These are phyloP conservation scores for Rheum nobile DNA, from an alignment of 148 eudicot species.

Conservation along the genomic window DNA sequence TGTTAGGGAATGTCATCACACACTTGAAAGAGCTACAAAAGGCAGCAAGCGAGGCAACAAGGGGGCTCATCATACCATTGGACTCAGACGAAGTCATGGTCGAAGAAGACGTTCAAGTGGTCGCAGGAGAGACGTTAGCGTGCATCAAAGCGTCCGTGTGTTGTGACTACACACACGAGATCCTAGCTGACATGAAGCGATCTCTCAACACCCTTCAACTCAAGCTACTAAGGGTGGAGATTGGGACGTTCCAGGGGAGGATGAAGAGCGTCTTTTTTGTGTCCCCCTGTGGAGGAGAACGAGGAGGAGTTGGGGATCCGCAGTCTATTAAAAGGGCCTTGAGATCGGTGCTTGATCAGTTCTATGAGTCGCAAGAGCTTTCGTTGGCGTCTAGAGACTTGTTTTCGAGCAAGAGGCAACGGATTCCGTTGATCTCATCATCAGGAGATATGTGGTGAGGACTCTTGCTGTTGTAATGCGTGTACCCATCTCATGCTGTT, in stretches of 20 bases:
- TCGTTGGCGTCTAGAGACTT: conserved; percentile 23
- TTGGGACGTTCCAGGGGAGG: conserved; percentile 52
- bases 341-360: conserved; percentile 36
- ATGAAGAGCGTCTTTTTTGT: conserved; percentile 44
- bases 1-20: conserved; percentile 57
- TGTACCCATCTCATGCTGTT: neutral
- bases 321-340: conserved; percentile 33
- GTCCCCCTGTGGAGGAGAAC: neutral
- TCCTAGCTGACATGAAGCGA: conserved; percentile 37
- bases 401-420: conserved; percentile 35
- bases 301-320: neutral
- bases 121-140: neutral
- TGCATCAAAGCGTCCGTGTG: conserved; percentile 36
- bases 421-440: neutral
- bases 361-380: conserved; percentile 29
- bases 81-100: conserved; percentile 54
- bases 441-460: neutral
- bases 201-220: conserved; percentile 34
- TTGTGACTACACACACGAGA: conserved; percentile 48
- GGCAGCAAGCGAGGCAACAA: conserved; percentile 42
- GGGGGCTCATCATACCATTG: conserved; percentile 52
- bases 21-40: conserved; percentile 50
- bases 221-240: conserved; percentile 34
- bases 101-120: conserved; percentile 7
- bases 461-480: neutral